Conservation (phyloP, 345 rosid species). For the Linum trigynum region DNA sequence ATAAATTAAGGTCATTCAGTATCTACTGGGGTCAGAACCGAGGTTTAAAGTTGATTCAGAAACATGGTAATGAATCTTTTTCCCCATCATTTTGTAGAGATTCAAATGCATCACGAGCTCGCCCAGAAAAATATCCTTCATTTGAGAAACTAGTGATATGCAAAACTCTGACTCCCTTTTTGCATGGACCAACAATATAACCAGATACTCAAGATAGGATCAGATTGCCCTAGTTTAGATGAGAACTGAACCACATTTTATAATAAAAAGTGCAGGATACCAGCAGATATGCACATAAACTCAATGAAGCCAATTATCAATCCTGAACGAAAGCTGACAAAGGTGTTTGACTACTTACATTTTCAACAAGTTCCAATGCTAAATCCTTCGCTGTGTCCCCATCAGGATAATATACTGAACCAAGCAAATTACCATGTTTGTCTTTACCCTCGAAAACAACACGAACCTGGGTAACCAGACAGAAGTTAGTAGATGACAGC, state of each 20-base stretch:
- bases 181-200: too few species aligned
- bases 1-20: too few species aligned
- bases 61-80: background rate
- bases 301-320: too few species aligned
- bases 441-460: conserved; percentile 96
- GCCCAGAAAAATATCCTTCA: background rate
- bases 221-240: too few species aligned
- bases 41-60: background rate
- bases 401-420: conserved; percentile 81
- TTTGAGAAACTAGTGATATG: background rate
- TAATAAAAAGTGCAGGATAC: too few species aligned
- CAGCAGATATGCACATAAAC: too few species aligned
- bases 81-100: too few species aligned
- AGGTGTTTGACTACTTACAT: conserved; percentile 29
- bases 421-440: conserved; percentile 86
- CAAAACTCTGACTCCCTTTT: background rate
- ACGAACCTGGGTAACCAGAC: conserved; percentile 55
- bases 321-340: background rate
- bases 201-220: too few species aligned
- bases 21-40: too few species aligned
- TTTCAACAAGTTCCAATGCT: conserved; percentile 85
- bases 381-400: conserved; percentile 83
- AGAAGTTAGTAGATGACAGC: background rate
- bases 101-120: too few species aligned
- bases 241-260: too few species aligned